Evolutionary conservation across 2,329 filamentous ascomycete genomes (phyloP), one percentile per base, ranked within the genome.

Genomic region (Fusarium xylarioides): DNA sequence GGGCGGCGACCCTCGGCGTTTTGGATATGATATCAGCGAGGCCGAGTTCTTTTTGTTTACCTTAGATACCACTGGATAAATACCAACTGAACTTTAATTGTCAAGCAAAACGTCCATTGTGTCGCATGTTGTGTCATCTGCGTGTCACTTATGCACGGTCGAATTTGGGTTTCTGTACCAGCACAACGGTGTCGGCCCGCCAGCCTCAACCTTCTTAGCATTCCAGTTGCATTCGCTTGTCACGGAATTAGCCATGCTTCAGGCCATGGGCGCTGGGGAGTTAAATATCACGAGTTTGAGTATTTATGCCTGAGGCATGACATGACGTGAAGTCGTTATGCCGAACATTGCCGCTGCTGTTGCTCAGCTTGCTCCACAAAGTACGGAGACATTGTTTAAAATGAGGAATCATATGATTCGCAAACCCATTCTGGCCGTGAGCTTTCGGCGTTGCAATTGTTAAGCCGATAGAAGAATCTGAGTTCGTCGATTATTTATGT

Each of bases 1-100:
- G 46, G 67, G 70, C 70, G 57, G 67, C 70, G 46, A 68, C 70
- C 54, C 66, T 54, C 7, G 57, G 70, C 62, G 67, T 74, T 73
- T 62, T 53, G 26, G 47, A 62, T 68, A 63, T 26, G 40, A 60
- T 37, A 49, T 42, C 21, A 42, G 40, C 43, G 57, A 62, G 49
- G 38, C 28, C 56, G 53, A 18, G 50, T 40, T 40, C 6, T 18
- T 43, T n/a, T 61, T 26, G 26, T 26, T 67, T 32, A 52, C 46
- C 21, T 47, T 38, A 74, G 70, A 73, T 73, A 73, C 70, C 70
- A 73, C 56, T 46, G 60, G 38, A 74, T 34, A 23, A 40, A 71
- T 38, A 40, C 14, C 44, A 37, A 70, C 34, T 16, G 34, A 44
- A 21, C 19, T 12, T 32, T 54, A 26, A 66, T 60, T 38, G 19